Base-by-base conservation (phyloP, 441 rosid species). In the Gossypium lobatum region DNA sequence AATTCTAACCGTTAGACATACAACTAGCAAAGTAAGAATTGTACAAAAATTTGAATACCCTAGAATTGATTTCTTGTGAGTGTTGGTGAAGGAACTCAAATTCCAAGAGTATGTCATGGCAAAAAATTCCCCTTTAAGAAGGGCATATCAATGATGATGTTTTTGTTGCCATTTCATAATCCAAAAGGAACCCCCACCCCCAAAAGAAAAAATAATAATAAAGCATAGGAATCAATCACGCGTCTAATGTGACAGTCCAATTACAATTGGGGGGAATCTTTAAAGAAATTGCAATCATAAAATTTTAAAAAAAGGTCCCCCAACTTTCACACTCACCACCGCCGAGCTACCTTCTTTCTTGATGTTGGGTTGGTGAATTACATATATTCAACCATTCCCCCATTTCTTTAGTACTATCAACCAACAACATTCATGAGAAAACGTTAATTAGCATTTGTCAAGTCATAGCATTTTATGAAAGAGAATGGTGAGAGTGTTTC, bases 151-250 rank as follows among this genome's bases (percentile, higher is more conserved):
- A 63, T 17, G 25, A 11, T 42, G 67, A 9, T 34, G 54, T 20
- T 64, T 39, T 20, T 8, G 52, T 64, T 20, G n/a, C 26, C 64
- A 17, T 64, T 64, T 42, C 28, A 20, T 18, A 18, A 18, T 18
- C 8, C 1, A 34, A 34, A 34, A 34, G 8, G 8, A 34, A 6
- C 1, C 8, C 8, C 37, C 37, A 1, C 28, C 28, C 6, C 1
- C 0, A 0, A 0, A 0, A 11, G 0, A 20, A 34, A 37, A 3
- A 39, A 10, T 8, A 8, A 48, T 10, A 48, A 13, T 3, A n/a
- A 4, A 50, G 55, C 70, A 20, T 31, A 31, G 66, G 66, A 62
- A 62, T 16, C 45, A 62, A 62, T 62, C 45, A n/a, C 70, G 70
- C 48, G 67, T 42, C 70, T 25, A 39, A 42, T 20, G 53, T 64